These are phyloP conservation scores for Lentinula boryana DNA, from an alignment of 768 basidiomycete species.

Conservation along the genomic window DNA sequence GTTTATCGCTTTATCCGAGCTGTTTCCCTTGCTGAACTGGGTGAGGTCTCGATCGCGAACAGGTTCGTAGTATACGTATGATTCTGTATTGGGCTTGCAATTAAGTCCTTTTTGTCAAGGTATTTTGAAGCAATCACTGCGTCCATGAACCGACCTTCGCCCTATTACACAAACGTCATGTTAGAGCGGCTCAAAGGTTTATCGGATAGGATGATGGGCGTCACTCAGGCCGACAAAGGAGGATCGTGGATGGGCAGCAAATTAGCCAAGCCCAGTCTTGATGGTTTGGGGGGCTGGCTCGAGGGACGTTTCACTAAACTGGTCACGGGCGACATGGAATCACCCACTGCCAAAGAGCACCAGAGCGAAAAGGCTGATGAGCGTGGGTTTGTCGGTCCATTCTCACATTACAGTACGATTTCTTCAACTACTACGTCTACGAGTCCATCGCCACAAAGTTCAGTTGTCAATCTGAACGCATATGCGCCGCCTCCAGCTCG, in stretches of 20 bases:
- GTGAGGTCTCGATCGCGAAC: conserved; percentile 70
- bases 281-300: conserved; percentile 87
- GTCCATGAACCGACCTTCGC: conserved; percentile 54
- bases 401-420: conserved; percentile 90
- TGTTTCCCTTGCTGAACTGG: conserved; percentile 69
- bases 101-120: conserved; percentile 32
- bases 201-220: conserved; percentile 69
- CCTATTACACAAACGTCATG: conserved; percentile 61
- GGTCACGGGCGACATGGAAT: conserved; percentile 86
- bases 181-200: conserved; percentile 74
- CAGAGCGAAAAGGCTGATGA: conserved; percentile 28
- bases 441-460: conserved; percentile 70
- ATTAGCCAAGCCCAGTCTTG: conserved; percentile 84
- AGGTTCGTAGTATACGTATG: conserved; percentile 37
- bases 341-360: conserved; percentile 32
- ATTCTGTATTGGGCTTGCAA: neutral
- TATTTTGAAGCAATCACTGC: conserved; percentile 89
- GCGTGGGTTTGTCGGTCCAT: conserved; percentile 64
- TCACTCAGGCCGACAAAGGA: conserved; percentile 68
- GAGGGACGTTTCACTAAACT: conserved; percentile 91
- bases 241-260: conserved; percentile 86
- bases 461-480: conserved; percentile 30
- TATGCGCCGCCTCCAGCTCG: conserved; percentile 41
- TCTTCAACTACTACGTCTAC: conserved; percentile 75
- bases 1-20: conserved; percentile 84